Evolutionary conservation across 2,329 filamentous ascomycete species (phyloP).

Genomic region (Aaosphaeria arxii): DNA sequence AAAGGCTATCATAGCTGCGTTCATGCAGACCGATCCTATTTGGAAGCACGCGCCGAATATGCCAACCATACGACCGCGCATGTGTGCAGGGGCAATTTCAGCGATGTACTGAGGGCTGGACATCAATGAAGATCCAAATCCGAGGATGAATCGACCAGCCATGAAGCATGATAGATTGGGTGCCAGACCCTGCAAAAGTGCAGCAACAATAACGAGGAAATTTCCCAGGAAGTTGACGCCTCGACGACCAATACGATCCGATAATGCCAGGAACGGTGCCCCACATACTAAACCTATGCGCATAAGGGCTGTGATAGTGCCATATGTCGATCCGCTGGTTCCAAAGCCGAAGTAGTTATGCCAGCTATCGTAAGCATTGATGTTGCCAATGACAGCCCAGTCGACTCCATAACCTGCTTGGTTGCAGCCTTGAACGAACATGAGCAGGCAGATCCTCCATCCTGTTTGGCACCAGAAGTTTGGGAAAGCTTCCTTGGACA

Average conservation of each 20-base stretch:
- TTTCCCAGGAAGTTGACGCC: too few relatives aligned
- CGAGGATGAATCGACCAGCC: too few relatives aligned
- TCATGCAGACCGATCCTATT: too few relatives aligned
- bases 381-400: conserved; percentile 49
- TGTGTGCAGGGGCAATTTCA: too few relatives aligned
- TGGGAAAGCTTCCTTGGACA: conserved; percentile 41
- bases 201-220: too few relatives aligned
- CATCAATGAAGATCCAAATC: too few relatives aligned
- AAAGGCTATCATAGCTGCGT: too few relatives aligned
- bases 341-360: conserved; percentile 44
- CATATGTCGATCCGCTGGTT: conserved; percentile 39
- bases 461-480: conserved; percentile 42
- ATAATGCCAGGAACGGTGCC: conserved; percentile 44
- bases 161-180: too few relatives aligned
- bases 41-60: too few relatives aligned
- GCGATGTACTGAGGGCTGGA: too few relatives aligned
- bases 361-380: conserved; percentile 44
- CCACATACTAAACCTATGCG: conserved; percentile 46
- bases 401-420: conserved; percentile 50
- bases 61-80: too few relatives aligned
- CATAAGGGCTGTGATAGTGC: conserved; percentile 49
- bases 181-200: too few relatives aligned
- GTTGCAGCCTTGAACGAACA: conserved; percentile 48
- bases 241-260: conserved; percentile 47
- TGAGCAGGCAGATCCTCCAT: conserved; percentile 41